phyloP scores from a whole-genome alignment of 768 basidiomycete species.

The Auricularia sp. region DNA sequence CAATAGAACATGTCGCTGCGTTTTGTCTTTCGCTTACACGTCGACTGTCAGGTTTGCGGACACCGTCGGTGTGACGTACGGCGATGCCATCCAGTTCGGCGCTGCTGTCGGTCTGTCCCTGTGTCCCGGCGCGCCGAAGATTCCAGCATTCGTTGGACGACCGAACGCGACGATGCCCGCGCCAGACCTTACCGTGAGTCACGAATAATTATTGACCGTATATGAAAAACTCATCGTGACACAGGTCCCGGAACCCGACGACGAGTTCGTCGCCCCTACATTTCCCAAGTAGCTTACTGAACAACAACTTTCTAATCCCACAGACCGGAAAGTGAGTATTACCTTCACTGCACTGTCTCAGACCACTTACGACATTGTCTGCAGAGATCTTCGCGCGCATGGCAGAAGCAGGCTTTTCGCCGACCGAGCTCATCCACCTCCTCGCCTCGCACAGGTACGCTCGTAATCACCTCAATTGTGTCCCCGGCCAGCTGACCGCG shows the following conservation, averaged over 20 bases:
- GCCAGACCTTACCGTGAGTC: conserved; percentile 18
- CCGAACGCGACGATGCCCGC: conserved; percentile 8
- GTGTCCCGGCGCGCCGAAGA: conserved; percentile 20
- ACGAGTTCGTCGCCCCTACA: too few species aligned
- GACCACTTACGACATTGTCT: too few species aligned
- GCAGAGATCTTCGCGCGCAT: conserved; percentile 15
- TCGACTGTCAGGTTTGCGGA: not conserved
- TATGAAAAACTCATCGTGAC: too few species aligned
- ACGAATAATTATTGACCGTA: not conserved
- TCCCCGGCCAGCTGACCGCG: too few species aligned
- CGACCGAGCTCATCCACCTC: conserved; percentile 15
- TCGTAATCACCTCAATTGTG: too few species aligned
- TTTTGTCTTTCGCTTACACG: not conserved
- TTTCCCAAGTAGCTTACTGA: too few species aligned
- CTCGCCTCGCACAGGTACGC: conserved; percentile 14
- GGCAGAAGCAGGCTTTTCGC: conserved; percentile 13
- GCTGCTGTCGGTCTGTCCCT: conserved; percentile 17
- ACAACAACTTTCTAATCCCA: too few species aligned
- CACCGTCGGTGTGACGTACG: conserved; percentile 3
- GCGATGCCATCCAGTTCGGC: conserved; percentile 20
- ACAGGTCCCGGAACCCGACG: too few species aligned
- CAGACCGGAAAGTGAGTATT: too few species aligned
- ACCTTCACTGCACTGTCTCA: too few species aligned
- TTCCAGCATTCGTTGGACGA: conserved; percentile 15
- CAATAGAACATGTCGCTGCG: not conserved